These are phyloP conservation scores for Aspergillus ochraceoroseus DNA, from an alignment of 2,329 filamentous ascomycete genomes.

Conservation along the genomic window DNA sequence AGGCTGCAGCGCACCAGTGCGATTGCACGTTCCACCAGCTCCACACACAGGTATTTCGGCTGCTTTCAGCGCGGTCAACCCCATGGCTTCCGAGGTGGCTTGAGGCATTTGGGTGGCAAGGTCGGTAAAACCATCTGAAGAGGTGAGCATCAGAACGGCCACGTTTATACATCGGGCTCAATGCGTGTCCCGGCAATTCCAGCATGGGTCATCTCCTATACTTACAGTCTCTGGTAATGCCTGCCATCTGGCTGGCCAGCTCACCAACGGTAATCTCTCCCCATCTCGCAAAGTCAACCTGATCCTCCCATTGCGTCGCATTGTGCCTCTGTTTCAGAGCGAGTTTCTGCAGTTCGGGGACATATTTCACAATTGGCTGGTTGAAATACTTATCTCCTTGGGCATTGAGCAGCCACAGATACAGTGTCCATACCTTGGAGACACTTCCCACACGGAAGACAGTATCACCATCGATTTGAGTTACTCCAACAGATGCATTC, in stretches of 20 bases:
- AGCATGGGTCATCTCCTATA: background rate
- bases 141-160: too few relatives aligned
- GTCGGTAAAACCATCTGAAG: too few relatives aligned
- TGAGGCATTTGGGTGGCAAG: too few relatives aligned
- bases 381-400: slow-evolving; percentile 19
- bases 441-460: slow-evolving; percentile 45
- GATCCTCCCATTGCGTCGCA: slow-evolving; percentile 2
- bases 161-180: too few relatives aligned
- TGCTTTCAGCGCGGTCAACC: too few relatives aligned
- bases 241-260: slow-evolving; percentile 37
- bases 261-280: slow-evolving; percentile 37
- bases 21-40: too few relatives aligned
- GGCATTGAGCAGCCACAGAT: slow-evolving; percentile 33
- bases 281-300: slow-evolving; percentile 29
- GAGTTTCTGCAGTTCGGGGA: slow-evolving; percentile 24
- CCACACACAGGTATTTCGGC: too few relatives aligned
- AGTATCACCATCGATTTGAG: slow-evolving; percentile 38
- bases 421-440: slow-evolving; percentile 44
- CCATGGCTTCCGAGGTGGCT: too few relatives aligned
- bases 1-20: too few relatives aligned
- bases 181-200: too few relatives aligned
- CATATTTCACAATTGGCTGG: slow-evolving; percentile 24
- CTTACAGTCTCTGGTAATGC: slow-evolving; percentile 38
- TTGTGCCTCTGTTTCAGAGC: background rate
- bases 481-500: slow-evolving; percentile 29